These are phyloP conservation scores for Crucihimalaya himalaica DNA, from an alignment of 345 rosid genomes.

Conservation along the genomic window DNA sequence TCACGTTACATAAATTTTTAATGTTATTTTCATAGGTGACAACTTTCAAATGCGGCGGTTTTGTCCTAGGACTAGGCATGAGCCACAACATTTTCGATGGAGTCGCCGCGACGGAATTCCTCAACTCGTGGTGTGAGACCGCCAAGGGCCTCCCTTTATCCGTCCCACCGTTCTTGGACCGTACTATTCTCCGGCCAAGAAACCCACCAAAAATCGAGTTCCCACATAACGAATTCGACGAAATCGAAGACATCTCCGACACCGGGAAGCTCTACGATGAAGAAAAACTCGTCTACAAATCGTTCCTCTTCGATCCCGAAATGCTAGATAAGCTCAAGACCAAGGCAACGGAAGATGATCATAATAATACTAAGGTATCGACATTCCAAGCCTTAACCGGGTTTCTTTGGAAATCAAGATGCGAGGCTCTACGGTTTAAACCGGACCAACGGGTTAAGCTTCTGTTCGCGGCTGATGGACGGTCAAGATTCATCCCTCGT, in stretches of 20 bases:
- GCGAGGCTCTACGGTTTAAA: conserved; percentile 55
- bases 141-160: conserved; percentile 65
- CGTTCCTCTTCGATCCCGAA: conserved; percentile 59
- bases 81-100: conserved; percentile 90
- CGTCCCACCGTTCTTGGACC: conserved; percentile 60
- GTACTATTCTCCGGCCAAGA: conserved; percentile 60
- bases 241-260: conserved; percentile 66
- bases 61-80: conserved; percentile 65
- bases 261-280: conserved; percentile 57
- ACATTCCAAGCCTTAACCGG: conserved; percentile 77
- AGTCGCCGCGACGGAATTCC: conserved; percentile 65
- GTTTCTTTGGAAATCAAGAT: conserved; percentile 76
- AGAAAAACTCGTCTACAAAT: conserved; percentile 56
- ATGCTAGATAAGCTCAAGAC: conserved; percentile 61
- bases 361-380: conserved; percentile 49
- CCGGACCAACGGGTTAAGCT: conserved; percentile 74
- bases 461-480: conserved; percentile 82
- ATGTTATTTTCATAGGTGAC: conserved; percentile 54
- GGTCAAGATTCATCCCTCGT: conserved; percentile 63
- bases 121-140: conserved; percentile 79
- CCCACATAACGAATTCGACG: conserved; percentile 65
- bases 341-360: conserved; percentile 46
- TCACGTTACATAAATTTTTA: neutral
- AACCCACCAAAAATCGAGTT: conserved; percentile 57
- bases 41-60: conserved; percentile 72